Evolutionary conservation across 768 basidiomycete genomes (phyloP).

Genomic region (Psilocybe tampanensis): DNA sequence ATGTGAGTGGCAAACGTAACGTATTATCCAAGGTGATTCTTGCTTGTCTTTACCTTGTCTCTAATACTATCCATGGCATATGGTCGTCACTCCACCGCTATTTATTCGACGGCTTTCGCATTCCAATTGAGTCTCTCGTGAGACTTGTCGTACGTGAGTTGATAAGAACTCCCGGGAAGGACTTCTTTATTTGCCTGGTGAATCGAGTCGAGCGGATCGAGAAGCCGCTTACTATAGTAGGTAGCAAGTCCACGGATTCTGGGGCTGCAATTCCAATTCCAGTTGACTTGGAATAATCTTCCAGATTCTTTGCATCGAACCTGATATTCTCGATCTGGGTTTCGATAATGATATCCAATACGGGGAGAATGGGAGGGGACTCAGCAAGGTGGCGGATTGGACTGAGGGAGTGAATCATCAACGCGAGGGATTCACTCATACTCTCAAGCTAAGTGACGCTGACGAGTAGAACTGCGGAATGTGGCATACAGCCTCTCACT

Average conservation of each 20-base stretch:
- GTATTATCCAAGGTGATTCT: background rate
- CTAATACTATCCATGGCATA: background rate
- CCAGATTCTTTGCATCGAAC: too few species aligned
- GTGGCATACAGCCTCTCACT: too few species aligned
- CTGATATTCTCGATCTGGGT: too few species aligned
- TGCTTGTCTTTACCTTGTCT: background rate
- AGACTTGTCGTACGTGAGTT: background rate
- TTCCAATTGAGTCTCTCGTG: background rate
- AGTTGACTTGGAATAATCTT: too few species aligned
- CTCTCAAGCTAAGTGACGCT: too few species aligned
- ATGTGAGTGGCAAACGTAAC: background rate
- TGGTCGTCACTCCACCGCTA: background rate
- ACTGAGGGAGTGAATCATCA: too few species aligned
- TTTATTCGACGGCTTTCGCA: background rate
- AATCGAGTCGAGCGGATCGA: slow-evolving; percentile 10
- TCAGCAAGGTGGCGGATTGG: too few species aligned
- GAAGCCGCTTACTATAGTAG: background rate
- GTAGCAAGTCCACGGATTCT: background rate
- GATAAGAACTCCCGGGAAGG: slow-evolving; percentile 1
- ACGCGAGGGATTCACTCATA: too few species aligned
- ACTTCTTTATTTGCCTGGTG: background rate
- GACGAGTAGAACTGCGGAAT: too few species aligned
- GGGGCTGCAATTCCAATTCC: background rate
- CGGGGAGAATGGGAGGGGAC: too few species aligned
- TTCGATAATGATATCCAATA: too few species aligned